Base-by-base conservation (phyloP, 768 basidiomycete species). In the Phylloporus rhodoxanthus region DNA sequence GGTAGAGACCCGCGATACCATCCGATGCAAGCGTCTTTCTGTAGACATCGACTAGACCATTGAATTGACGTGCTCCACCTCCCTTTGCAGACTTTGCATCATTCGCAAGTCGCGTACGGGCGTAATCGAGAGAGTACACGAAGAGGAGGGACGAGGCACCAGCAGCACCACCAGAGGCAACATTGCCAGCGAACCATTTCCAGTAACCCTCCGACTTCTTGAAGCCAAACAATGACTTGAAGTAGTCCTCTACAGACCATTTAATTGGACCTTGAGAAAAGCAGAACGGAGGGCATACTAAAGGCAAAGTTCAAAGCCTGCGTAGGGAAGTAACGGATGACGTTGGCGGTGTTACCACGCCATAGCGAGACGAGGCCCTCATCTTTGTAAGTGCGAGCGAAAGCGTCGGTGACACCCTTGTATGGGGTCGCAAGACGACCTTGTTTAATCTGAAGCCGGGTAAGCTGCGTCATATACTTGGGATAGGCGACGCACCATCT, bases 261-360 rank as follows among this genome's bases (percentile, higher is more conserved):
- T 15, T 9, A 4, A 25, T 51, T 55, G 48, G 55, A 59, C n/a
- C 2, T 4, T 5, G 15, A 46, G 2, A 30, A 17, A 11, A 41
- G 6, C 26, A 14, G 34, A n/a, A 30, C 0, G 34, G 14, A 1
- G 1, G 17, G 51, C 43, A 62, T 61, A 96, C 90, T 98, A 87
- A 97, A 98, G 70, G 95, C 95, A 66, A 99, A 98, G 89, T 99
- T 99, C 63, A 98, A 75, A 34, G 96, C 96, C 72, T 99, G 95
- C 50, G 96, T 99, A 45, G 96, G 96, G 92, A 99, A 99, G 88
- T 99, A 99, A 70, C 96, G 94, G 77, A 99, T 96, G 75, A 99
- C 96, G 76, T 99, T 99, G 82, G 96, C 95, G 51, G 95, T 98
- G 85, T 99, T 99, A 73, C 96, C 96, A 76, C 96, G 79, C 96